Evolutionary conservation across 345 rosid genomes (phyloP).

Genomic region (Nasturtium officinale): DNA sequence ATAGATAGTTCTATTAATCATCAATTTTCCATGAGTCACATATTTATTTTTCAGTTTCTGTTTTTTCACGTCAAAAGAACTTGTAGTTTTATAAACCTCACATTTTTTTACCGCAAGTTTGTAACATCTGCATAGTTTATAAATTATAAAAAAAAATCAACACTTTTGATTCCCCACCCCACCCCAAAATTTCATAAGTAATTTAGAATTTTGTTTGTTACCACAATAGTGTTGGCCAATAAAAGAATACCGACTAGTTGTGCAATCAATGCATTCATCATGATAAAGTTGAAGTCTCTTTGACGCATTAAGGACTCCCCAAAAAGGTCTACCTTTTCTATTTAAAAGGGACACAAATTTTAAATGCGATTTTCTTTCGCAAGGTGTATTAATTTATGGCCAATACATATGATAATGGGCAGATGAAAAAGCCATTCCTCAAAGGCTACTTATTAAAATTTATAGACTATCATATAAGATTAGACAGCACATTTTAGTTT

Average conservation of each 20-base stretch:
- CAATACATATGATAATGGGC: slow-evolving; percentile 12
- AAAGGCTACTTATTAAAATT: neutral
- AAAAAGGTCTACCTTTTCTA: slow-evolving; percentile 22
- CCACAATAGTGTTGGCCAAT: slow-evolving; percentile 8
- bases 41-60: neutral
- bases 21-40: neutral
- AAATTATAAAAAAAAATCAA: neutral
- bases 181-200: neutral
- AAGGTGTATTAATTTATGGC: neutral
- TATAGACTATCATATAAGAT: neutral
- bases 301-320: slow-evolving; percentile 30
- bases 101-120: neutral
- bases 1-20: neutral
- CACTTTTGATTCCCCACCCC: no score
- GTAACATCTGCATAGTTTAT: neutral
- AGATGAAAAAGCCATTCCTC: slow-evolving; percentile 9
- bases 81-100: neutral
- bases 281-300: slow-evolving; percentile 42
- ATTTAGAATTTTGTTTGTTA: neutral
- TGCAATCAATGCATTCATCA: slow-evolving; percentile 42
- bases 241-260: slow-evolving; percentile 29
- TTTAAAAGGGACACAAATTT: slow-evolving; percentile 8
- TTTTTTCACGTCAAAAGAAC: neutral
- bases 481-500: neutral
- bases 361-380: slow-evolving; percentile 8